These are phyloP conservation scores for Brachypodium distachyon DNA, from an alignment of 202 grass and related monocot species.

Conservation along the genomic window DNA sequence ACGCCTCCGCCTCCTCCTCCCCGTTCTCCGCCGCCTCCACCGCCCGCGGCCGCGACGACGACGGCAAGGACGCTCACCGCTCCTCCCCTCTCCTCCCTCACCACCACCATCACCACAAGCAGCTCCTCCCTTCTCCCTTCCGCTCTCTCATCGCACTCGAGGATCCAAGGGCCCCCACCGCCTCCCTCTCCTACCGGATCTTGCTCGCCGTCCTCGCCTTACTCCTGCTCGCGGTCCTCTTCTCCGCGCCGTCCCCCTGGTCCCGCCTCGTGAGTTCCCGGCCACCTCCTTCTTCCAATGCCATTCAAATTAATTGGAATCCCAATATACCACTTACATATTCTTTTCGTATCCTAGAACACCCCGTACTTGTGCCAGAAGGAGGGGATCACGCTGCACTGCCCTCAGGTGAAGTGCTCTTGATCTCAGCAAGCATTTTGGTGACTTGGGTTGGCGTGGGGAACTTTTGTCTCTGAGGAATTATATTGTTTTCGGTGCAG, in stretches of 20 bases:
- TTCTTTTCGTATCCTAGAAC: slow-evolving; percentile 26
- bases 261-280: slow-evolving; percentile 47
- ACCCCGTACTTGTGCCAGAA: slow-evolving; percentile 71
- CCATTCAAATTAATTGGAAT: background rate
- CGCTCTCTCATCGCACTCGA: slow-evolving; percentile 72
- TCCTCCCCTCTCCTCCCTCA: slow-evolving; percentile 37
- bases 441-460: background rate
- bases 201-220: slow-evolving; percentile 53
- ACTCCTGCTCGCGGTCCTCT: slow-evolving; percentile 25
- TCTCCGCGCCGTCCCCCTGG: slow-evolving; percentile 41
- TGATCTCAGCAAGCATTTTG: slow-evolving; percentile 1
- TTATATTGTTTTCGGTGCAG: slow-evolving; percentile 34
- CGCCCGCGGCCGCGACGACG: slow-evolving; percentile 32
- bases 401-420: slow-evolving; percentile 45
- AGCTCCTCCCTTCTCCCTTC: slow-evolving; percentile 32
- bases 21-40: slow-evolving; percentile 34
- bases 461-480: slow-evolving; percentile 4
- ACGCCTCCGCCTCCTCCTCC: slow-evolving; percentile 24
- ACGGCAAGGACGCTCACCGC: slow-evolving; percentile 61
- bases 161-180: slow-evolving; percentile 50
- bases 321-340: background rate
- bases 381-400: slow-evolving; percentile 63
- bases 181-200: slow-evolving; percentile 65
- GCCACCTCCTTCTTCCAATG: background rate
- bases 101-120: slow-evolving; percentile 31